Conservation (phyloP, 495 filamentous ascomycete species). For the Lepidopterella palustris region DNA sequence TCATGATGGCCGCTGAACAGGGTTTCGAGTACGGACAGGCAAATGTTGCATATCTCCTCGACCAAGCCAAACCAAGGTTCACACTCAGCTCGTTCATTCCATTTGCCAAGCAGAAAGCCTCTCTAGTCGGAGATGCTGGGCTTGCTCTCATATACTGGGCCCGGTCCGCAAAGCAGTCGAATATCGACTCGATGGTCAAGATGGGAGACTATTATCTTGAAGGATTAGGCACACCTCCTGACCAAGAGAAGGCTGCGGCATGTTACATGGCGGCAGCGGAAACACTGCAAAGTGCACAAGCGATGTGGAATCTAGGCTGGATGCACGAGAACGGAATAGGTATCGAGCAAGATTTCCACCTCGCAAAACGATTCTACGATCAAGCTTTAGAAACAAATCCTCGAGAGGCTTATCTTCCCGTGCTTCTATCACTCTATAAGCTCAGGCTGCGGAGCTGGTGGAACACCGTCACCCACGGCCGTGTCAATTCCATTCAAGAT, state of each 20-base stretch:
- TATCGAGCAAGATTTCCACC: slow-evolving; percentile 90
- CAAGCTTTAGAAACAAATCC: slow-evolving; percentile 81
- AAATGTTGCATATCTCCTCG: slow-evolving; percentile 88
- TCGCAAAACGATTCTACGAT: slow-evolving; percentile 95
- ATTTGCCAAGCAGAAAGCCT: slow-evolving; percentile 22
- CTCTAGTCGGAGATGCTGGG: slow-evolving; percentile 58
- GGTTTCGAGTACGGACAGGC: slow-evolving; percentile 89
- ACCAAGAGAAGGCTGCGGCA: slow-evolving; percentile 81
- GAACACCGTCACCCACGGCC: slow-evolving; percentile 86
- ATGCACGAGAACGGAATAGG: slow-evolving; percentile 98
- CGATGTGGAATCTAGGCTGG: slow-evolving; percentile 96
- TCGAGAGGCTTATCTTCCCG: slow-evolving; percentile 84
- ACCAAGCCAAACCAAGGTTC: slow-evolving; percentile 65
- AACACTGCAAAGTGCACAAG: slow-evolving; percentile 83
- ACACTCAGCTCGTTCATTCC: slow-evolving; percentile 40
- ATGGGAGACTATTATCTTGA: slow-evolving; percentile 95
- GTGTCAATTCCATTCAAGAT: slow-evolving; percentile 82
- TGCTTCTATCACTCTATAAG: slow-evolving; percentile 81
- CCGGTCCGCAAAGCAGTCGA: slow-evolving; percentile 84
- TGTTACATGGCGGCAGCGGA: slow-evolving; percentile 93
- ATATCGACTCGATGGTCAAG: slow-evolving; percentile 90
- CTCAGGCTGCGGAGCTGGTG: slow-evolving; percentile 77
- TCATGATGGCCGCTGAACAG: slow-evolving; percentile 92
- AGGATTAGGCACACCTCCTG: slow-evolving; percentile 64
- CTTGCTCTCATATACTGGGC: slow-evolving; percentile 95